These are phyloP conservation scores for Didymosphaeria variabile DNA, from an alignment of 2,329 filamentous ascomycete genomes.

Conservation along the genomic window DNA sequence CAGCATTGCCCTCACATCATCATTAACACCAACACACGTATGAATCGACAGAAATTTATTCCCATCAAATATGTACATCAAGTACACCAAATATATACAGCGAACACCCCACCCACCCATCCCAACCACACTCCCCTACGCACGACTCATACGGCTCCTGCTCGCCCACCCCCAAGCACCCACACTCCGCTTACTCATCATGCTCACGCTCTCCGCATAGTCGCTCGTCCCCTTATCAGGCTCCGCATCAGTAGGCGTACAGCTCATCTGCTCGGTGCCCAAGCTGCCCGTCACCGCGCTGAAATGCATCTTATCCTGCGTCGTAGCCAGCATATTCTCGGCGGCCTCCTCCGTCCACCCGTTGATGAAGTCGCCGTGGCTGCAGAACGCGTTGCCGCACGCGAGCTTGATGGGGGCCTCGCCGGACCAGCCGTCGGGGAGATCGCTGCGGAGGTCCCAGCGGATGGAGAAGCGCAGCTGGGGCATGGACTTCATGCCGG, in stretches of 20 bases:
- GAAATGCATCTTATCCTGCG: constrained; percentile 48
- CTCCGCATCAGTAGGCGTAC: constrained; percentile 53
- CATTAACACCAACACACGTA: neutral
- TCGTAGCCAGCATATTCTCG: constrained; percentile 53
- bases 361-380: constrained; percentile 61
- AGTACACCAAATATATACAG: constrained; percentile 13
- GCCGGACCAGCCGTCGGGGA: constrained; percentile 58
- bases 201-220: constrained; percentile 49
- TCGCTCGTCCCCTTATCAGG: constrained; percentile 54
- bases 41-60: neutral
- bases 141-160: neutral
- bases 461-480: constrained; percentile 59
- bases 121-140: neutral
- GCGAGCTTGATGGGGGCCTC: constrained; percentile 56
- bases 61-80: constrained; percentile 1
- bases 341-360: constrained; percentile 56
- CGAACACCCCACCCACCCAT: neutral
- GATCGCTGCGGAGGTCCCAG: constrained; percentile 55
- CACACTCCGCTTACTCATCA: constrained; percentile 31
- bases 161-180: constrained; percentile 21
- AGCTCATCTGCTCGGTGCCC: constrained; percentile 43
- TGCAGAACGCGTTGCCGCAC: constrained; percentile 52
- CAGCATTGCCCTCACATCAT: too few relatives aligned
- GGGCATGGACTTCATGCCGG: constrained; percentile 57
- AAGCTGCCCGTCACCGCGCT: constrained; percentile 46